Conservation (phyloP, 495 filamentous ascomycete species). For the Xylaria castorea region DNA sequence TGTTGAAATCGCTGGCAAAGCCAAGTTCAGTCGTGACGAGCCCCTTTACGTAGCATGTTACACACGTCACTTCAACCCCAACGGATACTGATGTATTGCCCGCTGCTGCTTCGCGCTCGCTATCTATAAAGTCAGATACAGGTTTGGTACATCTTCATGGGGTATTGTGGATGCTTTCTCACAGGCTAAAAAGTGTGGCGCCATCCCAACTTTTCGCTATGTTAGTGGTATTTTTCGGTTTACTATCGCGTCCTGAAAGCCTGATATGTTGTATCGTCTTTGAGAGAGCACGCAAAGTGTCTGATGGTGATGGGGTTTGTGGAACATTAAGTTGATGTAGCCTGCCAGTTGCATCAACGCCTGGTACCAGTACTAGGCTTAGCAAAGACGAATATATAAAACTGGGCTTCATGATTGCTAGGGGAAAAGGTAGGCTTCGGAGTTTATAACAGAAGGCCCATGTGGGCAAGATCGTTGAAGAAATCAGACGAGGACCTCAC, state of each 20-base stretch:
- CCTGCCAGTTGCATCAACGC: neutral
- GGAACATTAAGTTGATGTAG: neutral
- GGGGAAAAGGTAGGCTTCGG: neutral
- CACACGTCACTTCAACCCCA: conserved; percentile 53
- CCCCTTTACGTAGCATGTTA: conserved; percentile 60
- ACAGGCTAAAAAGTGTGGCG: conserved; percentile 45
- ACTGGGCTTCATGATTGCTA: conserved; percentile 5
- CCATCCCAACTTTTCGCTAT: conserved; percentile 50
- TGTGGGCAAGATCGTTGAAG: neutral
- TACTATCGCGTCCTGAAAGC: conserved; percentile 14
- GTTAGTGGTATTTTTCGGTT: conserved; percentile 46
- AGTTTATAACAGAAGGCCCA: neutral
- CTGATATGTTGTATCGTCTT: neutral
- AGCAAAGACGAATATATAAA: conserved; percentile 2
- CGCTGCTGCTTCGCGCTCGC: conserved; percentile 5
- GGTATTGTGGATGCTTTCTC: conserved; percentile 5
- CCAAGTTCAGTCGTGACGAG: conserved; percentile 49
- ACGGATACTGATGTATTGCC: conserved; percentile 26
- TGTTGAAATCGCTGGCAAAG: conserved; percentile 49
- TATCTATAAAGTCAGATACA: conserved; percentile 22
- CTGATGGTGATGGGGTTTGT: neutral
- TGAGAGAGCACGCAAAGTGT: neutral
- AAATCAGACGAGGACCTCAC: neutral
- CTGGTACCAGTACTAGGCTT: conserved; percentile 3
- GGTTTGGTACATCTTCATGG: neutral